Evolutionary conservation across 2,329 filamentous ascomycete species (phyloP), one percentile per base, ranked within the genome.

Genomic region (Neonectria sp.): DNA sequence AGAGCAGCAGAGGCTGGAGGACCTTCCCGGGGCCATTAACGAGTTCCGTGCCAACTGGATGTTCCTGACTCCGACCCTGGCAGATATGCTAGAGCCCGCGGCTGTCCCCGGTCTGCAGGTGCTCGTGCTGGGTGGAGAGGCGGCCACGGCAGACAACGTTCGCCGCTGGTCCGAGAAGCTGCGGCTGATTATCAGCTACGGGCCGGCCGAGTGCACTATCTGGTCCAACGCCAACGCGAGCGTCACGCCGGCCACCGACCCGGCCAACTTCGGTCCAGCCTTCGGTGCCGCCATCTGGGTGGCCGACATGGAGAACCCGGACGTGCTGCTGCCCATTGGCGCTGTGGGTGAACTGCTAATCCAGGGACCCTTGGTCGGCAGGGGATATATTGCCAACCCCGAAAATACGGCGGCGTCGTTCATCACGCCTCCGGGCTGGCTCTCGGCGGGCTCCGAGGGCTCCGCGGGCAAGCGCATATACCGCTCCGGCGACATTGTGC

Each of bases 311-410:
- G 72, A 78, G 8, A 75, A 82, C 65, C 74, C 80, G 56, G 58
- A 83, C 51, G 75, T 71, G 9, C 77, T 85, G 9, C 75, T 81
- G 17, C 82, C 83, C 1, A 67, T 83, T 6, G 84, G 83, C 3
- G 73, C 77, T 3, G 76, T 83, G 2, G 84, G 84, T 15, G 84
- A 86, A 71, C 79, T 86, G 21, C 72, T 84, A 7, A 75, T 87
- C 40, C 83, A 84, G 67, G 85, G 85, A 2, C 86, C 86, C 2
- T 82, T 85, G 27, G 84, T 90, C 27, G 87, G 86, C 27, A 80
- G 84, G 17, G 87, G 86, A 29, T 90, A 90, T 63, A 77, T 89
- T 37, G 83, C 86, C 60, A 85, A 89, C 46, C 77, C 79, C 0
- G 79, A 82, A 52, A 87, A 86, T 5, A 43, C 40, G 8, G 40